These are phyloP conservation scores for Pholiota molesta DNA, from an alignment of 768 basidiomycete species.

Conservation along the genomic window DNA sequence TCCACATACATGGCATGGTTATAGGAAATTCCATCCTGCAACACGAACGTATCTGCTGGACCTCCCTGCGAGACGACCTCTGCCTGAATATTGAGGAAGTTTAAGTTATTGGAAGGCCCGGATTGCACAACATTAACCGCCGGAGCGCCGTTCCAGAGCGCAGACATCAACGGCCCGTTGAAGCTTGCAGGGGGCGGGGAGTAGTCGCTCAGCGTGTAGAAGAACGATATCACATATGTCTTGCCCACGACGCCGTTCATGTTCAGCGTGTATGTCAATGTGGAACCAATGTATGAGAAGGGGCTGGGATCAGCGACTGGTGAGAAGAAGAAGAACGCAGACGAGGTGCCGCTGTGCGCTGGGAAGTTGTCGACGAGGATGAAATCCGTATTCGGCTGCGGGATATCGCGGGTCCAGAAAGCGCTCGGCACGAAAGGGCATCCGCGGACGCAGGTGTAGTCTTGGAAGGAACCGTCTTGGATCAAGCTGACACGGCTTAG, in stretches of 20 bases:
- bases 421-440: background rate
- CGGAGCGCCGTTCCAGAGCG: background rate
- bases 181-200: background rate
- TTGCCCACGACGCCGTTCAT: background rate
- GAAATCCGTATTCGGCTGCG: background rate
- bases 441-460: slow-evolving; percentile 2
- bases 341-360: slow-evolving; percentile 5
- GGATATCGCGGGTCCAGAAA: background rate
- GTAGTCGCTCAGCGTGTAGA: background rate
- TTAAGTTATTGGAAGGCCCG: background rate
- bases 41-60: background rate
- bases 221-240: background rate
- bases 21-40: background rate
- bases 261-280: background rate
- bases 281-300: background rate
- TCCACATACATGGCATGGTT: background rate
- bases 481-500: slow-evolving; percentile 3
- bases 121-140: background rate
- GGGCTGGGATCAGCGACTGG: background rate
- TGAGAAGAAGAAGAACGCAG: slow-evolving; percentile 3
- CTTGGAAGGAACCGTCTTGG: slow-evolving; percentile 5
- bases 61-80: background rate
- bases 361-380: slow-evolving; percentile 6
- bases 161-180: background rate
- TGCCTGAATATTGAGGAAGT: background rate